phyloP scores from a whole-genome alignment of 257 asterid species.

The Solanum habrochaites region DNA sequence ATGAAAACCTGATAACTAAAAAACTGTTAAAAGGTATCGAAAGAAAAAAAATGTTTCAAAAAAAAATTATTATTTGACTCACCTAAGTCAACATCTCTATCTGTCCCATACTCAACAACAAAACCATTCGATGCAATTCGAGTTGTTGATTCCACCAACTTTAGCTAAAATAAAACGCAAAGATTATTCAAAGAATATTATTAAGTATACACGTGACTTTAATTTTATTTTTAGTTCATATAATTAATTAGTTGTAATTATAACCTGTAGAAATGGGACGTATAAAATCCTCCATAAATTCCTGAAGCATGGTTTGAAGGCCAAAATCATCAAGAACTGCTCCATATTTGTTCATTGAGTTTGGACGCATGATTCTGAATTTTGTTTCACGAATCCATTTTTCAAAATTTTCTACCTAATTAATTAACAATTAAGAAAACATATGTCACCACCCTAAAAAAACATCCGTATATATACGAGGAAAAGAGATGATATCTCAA shows the following conservation, averaged over 20 bases:
- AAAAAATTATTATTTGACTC: not conserved
- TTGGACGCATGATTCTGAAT: slow-evolving; percentile 95
- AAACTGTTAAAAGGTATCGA: too few relatives aligned
- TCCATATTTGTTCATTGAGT: slow-evolving; percentile 82
- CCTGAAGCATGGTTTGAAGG: slow-evolving; percentile 74
- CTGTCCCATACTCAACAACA: slow-evolving; percentile 84
- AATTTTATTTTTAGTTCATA: not conserved
- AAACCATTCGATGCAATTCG: slow-evolving; percentile 88
- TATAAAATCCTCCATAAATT: slow-evolving; percentile 73
- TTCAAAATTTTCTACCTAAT: slow-evolving; percentile 84
- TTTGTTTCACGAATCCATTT: slow-evolving; percentile 95
- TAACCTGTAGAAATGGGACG: slow-evolving; percentile 68
- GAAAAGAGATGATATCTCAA: too few relatives aligned
- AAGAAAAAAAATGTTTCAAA: not conserved
- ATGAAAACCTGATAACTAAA: slow-evolving; percentile 53
- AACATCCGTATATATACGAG: not conserved
- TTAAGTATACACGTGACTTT: not conserved
- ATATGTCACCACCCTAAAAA: slow-evolving; percentile 1
- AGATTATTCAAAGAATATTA: not conserved
- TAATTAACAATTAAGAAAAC: slow-evolving; percentile 12
- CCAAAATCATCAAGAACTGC: slow-evolving; percentile 98
- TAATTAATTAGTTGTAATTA: slow-evolving; percentile 4
- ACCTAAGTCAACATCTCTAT: slow-evolving; percentile 84
- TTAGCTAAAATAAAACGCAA: slow-evolving; percentile 75
- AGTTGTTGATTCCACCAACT: slow-evolving; percentile 82